phyloP scores from a whole-genome alignment of 768 basidiomycete genomes.

The Chalciporus piperatus region DNA sequence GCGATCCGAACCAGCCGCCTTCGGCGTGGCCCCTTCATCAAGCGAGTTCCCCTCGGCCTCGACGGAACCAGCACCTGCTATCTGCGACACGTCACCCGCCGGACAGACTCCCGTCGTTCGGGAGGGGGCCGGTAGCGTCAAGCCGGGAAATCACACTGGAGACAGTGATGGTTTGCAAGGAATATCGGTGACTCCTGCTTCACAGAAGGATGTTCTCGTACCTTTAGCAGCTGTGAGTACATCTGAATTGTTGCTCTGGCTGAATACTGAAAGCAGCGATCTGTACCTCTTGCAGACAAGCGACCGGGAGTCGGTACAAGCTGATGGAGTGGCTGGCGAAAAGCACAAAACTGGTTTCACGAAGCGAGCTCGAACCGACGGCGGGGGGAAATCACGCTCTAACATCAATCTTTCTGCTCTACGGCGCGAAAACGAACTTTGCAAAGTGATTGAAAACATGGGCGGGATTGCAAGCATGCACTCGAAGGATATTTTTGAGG shows the following conservation, averaged over 20 bases:
- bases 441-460: slow-evolving; percentile 58
- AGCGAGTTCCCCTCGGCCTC: not conserved
- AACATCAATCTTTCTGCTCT: slow-evolving; percentile 73
- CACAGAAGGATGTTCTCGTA: not conserved
- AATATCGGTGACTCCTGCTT: not conserved
- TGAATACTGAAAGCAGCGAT: not conserved
- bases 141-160: not conserved
- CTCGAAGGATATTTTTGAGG: slow-evolving; percentile 67
- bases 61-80: not conserved
- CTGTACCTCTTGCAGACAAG: not conserved
- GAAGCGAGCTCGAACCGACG: slow-evolving; percentile 20
- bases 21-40: not conserved
- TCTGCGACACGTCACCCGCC: not conserved
- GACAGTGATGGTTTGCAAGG: not conserved
- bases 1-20: not conserved
- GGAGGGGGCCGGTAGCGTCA: not conserved
- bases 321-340: slow-evolving; percentile 2
- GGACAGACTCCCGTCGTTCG: not conserved
- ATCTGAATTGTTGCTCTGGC: not conserved
- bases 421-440: slow-evolving; percentile 77
- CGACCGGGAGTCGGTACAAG: not conserved
- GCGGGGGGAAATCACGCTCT: slow-evolving; percentile 19
- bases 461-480: slow-evolving; percentile 69
- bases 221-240: not conserved
- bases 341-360: slow-evolving; percentile 13